Evolutionary conservation across 129 eudicot genomes (phyloP), one percentile per base, ranked within the genome.

Genomic region (Pulicaria dysenterica): DNA sequence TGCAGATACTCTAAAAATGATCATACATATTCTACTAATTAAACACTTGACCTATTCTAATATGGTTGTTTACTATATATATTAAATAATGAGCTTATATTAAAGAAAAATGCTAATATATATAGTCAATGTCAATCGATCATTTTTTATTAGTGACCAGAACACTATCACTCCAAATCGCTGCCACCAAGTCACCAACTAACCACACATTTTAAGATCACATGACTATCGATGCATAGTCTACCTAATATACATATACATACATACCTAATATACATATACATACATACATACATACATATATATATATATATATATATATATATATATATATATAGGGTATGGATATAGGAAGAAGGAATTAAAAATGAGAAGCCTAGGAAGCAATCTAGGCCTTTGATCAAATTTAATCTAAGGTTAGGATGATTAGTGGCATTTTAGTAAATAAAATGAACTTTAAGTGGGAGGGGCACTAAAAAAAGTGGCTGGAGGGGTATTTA

Each of bases 141-240:
- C 63, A 65, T 42, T 67, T 17, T 69, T 63, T 77, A 58, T 58
- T 77, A 59, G 76, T 46, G 64, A 70, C 63, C 75, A 14, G 45
- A 13, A 13, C 31, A 64, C 72, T 72, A 78, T 78, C 76, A 50
- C 12, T 78, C 77, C 42, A 62, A 43, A 72, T 70, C 17, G 51
- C 16, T 70, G 67, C 67, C 82, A 54, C 67, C 82, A 78, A 62
- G 67, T 60, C 82, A 54, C 67, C 82, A 78, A 62, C 82, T 78
- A 72, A 63, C 60, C 66, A 34, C 53, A 61, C 48, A 54, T 24
- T 42, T 46, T 51, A 15, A 71, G 51, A 45, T 63, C 53, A 53
- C n/a, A 54, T 63, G 34, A 15, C 72, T 38, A 77, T 50, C 31
- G n/a, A 69, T 39, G 66, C 53, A 70, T 65, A 24, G 55, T 53